phyloP scores from a whole-genome alignment of 108 stramenopile genomes.

The Poteriospumella lacustris region DNA sequence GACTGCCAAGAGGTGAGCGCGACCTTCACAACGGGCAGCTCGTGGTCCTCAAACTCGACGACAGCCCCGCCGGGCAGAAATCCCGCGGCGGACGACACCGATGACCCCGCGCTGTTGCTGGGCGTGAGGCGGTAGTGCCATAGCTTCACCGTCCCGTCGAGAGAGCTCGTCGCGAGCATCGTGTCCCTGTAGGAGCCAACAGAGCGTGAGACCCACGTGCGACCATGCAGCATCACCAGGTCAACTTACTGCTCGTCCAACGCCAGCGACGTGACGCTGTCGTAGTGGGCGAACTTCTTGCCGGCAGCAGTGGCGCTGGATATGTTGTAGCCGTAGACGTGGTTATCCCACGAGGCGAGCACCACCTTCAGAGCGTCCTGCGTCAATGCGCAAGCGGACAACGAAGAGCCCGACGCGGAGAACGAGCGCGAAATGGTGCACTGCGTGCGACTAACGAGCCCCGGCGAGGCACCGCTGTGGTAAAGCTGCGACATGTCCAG shows the following conservation, averaged over 20 bases:
- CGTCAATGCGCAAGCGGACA: neutral
- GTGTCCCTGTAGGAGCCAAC: neutral
- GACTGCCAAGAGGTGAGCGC: too few relatives aligned
- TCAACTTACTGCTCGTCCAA: conserved; percentile 37
- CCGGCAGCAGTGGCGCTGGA: neutral
- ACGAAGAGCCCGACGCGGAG: neutral
- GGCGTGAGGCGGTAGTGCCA: conserved; percentile 28
- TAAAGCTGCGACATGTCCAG: too few relatives aligned
- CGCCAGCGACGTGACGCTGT: conserved; percentile 33
- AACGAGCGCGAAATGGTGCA: neutral
- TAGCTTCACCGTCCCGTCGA: conserved; percentile 48
- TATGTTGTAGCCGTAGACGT: neutral
- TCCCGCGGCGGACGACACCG: too few relatives aligned
- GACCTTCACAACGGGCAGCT: too few relatives aligned
- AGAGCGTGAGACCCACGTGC: conserved; percentile 2
- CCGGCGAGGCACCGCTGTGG: too few relatives aligned
- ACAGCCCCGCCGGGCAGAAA: too few relatives aligned
- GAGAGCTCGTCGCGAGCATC: conserved; percentile 42
- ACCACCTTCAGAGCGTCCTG: neutral
- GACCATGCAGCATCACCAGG: conserved; percentile 34
- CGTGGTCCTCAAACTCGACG: too few relatives aligned
- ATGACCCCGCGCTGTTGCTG: too few relatives aligned
- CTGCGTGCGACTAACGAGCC: too few relatives aligned
- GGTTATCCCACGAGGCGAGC: conserved; percentile 4
- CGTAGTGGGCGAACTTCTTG: conserved; percentile 13